These are phyloP conservation scores for Aspergillus sojae DNA, from an alignment of 2,329 filamentous ascomycete genomes.

Conservation along the genomic window DNA sequence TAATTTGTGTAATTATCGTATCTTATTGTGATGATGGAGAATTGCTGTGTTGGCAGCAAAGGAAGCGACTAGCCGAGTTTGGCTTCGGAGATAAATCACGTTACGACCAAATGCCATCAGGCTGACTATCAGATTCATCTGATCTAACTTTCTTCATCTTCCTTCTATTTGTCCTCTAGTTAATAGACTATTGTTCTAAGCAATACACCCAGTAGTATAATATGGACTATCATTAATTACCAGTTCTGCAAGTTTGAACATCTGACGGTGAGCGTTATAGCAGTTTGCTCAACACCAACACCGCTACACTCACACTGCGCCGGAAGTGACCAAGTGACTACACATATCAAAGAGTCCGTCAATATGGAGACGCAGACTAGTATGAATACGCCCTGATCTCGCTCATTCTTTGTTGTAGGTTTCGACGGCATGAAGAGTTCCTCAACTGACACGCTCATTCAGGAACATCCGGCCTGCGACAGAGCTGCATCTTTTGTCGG, in stretches of 20 bases:
- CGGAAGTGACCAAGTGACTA: not conserved
- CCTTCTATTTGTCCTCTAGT: not conserved
- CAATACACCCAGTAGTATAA: not conserved
- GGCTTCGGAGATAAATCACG: not conserved
- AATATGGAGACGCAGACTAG: not conserved
- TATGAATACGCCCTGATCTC: not conserved
- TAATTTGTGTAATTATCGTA: no score
- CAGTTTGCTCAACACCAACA: not conserved
- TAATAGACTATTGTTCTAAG: not conserved
- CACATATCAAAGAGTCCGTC: not conserved
- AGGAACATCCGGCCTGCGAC: conserved; percentile 8
- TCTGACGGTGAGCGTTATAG: not conserved
- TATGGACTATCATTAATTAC: not conserved
- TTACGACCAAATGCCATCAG: not conserved
- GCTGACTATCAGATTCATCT: not conserved
- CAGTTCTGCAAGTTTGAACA: not conserved
- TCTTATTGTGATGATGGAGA: not conserved
- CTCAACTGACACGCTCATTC: conserved; percentile 4
- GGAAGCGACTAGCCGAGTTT: not conserved
- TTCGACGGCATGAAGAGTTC: not conserved
- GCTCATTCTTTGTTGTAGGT: not conserved
- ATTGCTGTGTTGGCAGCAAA: not conserved
- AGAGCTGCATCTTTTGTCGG: conserved; percentile 13
- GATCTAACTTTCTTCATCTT: not conserved
- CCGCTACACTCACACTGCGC: not conserved